Evolutionary conservation across 257 asterid genomes (phyloP).

Genomic region (Gardenia jasminoides): DNA sequence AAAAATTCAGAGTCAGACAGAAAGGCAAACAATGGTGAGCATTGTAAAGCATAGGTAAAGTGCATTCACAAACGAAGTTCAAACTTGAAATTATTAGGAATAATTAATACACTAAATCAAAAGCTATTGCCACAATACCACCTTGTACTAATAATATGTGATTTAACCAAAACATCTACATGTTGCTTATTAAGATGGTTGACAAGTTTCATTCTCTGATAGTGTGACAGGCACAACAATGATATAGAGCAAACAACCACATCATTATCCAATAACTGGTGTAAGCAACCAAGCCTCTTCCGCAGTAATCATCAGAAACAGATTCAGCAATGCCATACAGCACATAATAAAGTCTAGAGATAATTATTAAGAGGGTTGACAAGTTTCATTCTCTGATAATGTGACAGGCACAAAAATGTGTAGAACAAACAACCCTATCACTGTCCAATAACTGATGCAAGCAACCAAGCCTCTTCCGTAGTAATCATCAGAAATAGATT

Average conservation of each 20-base stretch:
- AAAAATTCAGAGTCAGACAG: not conserved
- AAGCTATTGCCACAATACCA: not conserved
- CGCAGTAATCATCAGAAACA: not conserved
- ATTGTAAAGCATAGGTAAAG: not conserved
- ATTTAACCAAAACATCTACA: not conserved
- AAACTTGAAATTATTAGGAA: not conserved
- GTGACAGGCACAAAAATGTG: not conserved
- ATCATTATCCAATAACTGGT: not conserved
- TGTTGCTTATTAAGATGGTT: not conserved
- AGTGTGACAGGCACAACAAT: not conserved
- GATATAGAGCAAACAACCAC: not conserved
- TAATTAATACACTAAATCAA: not conserved
- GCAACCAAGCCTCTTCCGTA: not conserved
- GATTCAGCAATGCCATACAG: not conserved
- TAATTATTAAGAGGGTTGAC: not conserved
- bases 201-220: not conserved
- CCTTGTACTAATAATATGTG: not conserved
- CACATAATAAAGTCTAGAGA: not conserved
- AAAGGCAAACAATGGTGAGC: not conserved
- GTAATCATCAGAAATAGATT: not conserved
- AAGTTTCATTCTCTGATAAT: not conserved
- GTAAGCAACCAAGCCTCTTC: not conserved
- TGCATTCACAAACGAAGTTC: not conserved
- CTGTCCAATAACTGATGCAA: not conserved
- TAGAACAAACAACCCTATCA: not conserved